A percentile compares a stretch with the other conserved stretches of the same genome.
Evolutionary conservation across 1,284 basidiomycete species (phyloP).

Genomic region (Baeospora myosura): DNA sequence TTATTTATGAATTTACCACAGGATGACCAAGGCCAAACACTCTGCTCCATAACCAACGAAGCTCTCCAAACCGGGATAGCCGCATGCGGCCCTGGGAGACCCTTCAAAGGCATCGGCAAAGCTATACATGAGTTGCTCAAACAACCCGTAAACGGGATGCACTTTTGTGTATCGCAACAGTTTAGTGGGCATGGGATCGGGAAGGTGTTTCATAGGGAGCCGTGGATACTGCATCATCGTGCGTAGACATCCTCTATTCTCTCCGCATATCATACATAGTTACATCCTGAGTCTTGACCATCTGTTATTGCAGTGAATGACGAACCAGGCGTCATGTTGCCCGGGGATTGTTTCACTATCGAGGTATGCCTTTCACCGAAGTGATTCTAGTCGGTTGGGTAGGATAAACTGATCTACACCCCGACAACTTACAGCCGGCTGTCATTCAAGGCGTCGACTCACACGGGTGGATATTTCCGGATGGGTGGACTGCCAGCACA

Average conservation of each 20-base stretch:
- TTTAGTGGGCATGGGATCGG: conserved; percentile 89
- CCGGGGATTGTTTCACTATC: conserved; percentile 86
- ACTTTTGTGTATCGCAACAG: conserved; percentile 60
- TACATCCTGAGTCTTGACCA: background rate
- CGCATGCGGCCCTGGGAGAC: conserved; percentile 71
- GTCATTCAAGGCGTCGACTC: conserved; percentile 70
- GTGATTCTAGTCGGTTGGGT: background rate
- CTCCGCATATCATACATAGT: conserved; percentile 1
- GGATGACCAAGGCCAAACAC: conserved; percentile 61
- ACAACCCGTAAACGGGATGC: conserved; percentile 14
- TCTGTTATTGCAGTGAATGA: conserved; percentile 51
- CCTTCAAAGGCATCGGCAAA: conserved; percentile 68
- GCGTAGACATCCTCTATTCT: conserved; percentile 9
- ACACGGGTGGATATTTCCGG: conserved; percentile 70
- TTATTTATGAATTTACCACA: conserved; percentile 19
- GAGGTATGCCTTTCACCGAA: conserved; percentile 41
- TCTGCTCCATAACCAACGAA: conserved; percentile 55
- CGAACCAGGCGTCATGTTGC: conserved; percentile 70
- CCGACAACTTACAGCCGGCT: conserved; percentile 53
- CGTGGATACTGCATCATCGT: conserved; percentile 73
- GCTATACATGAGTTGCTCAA: conserved; percentile 60
- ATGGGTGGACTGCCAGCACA: conserved; percentile 84
- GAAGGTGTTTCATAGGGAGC: conserved; percentile 71
- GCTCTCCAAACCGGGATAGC: conserved; percentile 70
- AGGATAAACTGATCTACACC: conserved; percentile 1